Evolutionary conservation across 768 basidiomycete genomes (phyloP), one percentile per base, ranked within the genome.

Genomic region (Russula olivacea): DNA sequence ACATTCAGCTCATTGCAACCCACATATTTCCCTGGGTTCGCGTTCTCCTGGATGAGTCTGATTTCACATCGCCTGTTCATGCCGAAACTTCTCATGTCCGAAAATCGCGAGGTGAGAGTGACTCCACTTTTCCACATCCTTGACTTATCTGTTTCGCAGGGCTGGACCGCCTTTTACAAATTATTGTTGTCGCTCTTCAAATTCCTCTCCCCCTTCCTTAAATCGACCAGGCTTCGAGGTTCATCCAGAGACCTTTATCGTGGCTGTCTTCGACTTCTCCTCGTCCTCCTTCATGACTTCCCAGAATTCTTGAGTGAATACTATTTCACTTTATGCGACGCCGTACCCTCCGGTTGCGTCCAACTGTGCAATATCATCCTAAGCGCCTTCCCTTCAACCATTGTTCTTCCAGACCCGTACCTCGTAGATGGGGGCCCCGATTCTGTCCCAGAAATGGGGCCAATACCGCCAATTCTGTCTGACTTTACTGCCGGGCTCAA

Each of bases 231-330:
- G 68, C 81, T 98, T 48, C 84, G 89, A 67, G 80, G 83, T 25
- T 86, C 93, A 5, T 88, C 89, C 23, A 83, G 89, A 48, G 89
- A 92, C 66, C 82, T 99, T 48, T 98, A 95, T 78, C 86, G 91
- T 48, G 97, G 93, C 23, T 83, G 93, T 23, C 79, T 97, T 51
- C 86, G 95, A 40, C 81, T 99, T 34, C 84, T 99, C 53, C 83
- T 99, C 52, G 93, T 98, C 61, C 87, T 99, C 56, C 84, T 99
- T 21, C 95, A 99, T 74, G 97, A 98, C 76, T 98, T 98, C 80
- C 97, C 97, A 55, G 97, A 98, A 65, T 98, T 98, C 80, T 80
- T 98, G 65, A 92, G 88, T 73, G 93, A 95, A 77, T 93, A 95
- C 73, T 96, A 98, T 76, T 95, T 96, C 77, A 88, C 92, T 48